Percentiles rank a stretch among this genome's conserved stretches.
phyloP scores from a whole-genome alignment of 441 rosid species.

The Brassica hybrid region DNA sequence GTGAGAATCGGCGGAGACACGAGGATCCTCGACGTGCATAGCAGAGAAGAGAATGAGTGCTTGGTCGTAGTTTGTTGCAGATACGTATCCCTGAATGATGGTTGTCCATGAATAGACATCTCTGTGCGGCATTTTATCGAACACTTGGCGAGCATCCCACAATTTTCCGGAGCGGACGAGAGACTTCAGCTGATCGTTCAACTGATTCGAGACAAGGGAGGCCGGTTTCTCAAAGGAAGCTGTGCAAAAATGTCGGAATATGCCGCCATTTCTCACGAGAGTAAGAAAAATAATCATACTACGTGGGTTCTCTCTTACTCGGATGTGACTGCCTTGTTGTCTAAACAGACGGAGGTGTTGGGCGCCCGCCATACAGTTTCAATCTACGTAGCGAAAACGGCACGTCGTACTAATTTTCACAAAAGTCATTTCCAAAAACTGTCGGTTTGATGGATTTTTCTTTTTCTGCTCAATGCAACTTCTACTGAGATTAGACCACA shows the following conservation, averaged over 20 bases:
- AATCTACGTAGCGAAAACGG: constrained; percentile 1
- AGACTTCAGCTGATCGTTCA: constrained; percentile 52
- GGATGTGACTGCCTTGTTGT: neutral
- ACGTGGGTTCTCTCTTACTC: neutral
- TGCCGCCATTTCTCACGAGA: constrained; percentile 40
- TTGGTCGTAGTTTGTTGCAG: constrained; percentile 49
- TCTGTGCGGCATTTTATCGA: constrained; percentile 70
- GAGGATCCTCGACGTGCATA: constrained; percentile 65
- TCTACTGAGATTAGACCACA: too few species aligned
- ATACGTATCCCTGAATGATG: constrained; percentile 70
- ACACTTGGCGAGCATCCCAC: constrained; percentile 61
- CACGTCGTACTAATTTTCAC: constrained; percentile 13
- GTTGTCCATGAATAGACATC: constrained; percentile 82
- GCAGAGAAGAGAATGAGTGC: constrained; percentile 65
- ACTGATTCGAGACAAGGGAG: constrained; percentile 22
- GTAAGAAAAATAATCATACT: constrained; percentile 40
- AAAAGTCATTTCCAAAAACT: neutral
- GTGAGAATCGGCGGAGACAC: constrained; percentile 61
- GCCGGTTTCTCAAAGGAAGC: constrained; percentile 37
- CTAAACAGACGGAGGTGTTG: neutral
- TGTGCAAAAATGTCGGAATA: constrained; percentile 52
- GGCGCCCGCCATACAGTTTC: neutral
- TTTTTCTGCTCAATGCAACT: too few species aligned
- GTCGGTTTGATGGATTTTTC: too few species aligned
- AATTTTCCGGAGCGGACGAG: constrained; percentile 43